Percentiles rank a stretch among this genome's conserved stretches.
phyloP scores from a whole-genome alignment of 805 yeast genomes.

The Torulaspora indica region DNA sequence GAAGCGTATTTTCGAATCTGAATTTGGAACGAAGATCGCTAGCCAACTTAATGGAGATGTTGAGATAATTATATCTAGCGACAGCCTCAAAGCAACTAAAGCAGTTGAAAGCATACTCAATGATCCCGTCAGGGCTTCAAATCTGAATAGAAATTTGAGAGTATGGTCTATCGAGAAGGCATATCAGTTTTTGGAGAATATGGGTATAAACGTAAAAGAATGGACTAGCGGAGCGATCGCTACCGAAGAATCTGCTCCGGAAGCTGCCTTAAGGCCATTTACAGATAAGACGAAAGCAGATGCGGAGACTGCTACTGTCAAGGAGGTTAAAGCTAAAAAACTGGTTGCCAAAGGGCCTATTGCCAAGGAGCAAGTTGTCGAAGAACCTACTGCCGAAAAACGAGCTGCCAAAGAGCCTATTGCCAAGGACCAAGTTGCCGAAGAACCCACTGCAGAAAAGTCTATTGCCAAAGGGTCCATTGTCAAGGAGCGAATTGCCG shows the following conservation, averaged over 20 bases:
- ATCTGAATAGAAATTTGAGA: constrained; percentile 11
- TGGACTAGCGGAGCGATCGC: neutral
- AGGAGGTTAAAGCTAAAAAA: neutral
- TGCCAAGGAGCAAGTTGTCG: neutral
- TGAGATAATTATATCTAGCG: constrained; percentile 5
- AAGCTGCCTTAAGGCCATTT: too few species aligned
- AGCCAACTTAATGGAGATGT: constrained; percentile 8
- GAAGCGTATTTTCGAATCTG: constrained; percentile 7
- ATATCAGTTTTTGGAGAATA: constrained; percentile 16
- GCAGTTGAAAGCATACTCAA: neutral
- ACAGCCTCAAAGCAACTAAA: neutral
- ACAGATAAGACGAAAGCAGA: too few species aligned
- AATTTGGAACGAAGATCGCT: constrained; percentile 11
- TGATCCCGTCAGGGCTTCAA: neutral
- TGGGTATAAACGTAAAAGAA: constrained; percentile 11
- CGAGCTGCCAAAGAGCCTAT: too few species aligned
- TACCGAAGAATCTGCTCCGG: too few species aligned
- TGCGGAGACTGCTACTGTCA: too few species aligned
- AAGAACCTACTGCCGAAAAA: too few species aligned
- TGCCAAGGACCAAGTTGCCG: too few species aligned
- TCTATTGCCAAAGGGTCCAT: neutral
- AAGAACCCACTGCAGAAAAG: neutral
- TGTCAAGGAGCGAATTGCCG: neutral
- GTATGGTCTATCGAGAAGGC: constrained; percentile 22
- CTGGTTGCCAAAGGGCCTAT: neutral